Base-by-base conservation (phyloP, 257 asterid genomes). In the Hygrophila difformis region DNA sequence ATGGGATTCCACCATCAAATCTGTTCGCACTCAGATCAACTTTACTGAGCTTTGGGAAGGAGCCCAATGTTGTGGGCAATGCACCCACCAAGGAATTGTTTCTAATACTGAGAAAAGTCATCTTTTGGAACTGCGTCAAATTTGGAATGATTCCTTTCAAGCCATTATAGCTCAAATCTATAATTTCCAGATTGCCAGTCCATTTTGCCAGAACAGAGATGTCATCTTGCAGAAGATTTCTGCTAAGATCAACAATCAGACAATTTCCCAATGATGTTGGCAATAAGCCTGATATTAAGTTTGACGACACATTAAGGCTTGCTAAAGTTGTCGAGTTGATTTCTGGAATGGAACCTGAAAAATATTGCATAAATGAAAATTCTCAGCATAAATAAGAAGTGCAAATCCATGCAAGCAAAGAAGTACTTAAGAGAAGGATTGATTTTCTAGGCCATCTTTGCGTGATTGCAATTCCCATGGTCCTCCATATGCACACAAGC, bases 131-230 rank as follows among this genome's bases (percentile, higher is more conserved):
- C 43, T 57, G 79, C 13, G 84, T 62, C 46, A 61, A 20, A 63
- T 57, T 63, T 47, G 89, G 81, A 39, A 84, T 43, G 62, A 52
- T 57, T 39, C 95, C 95, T 13, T 60, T 70, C 63, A 84, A 69
- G 56, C 60, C 39, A 63, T 84, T 84, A 41, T 77, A 75, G 71
- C 89, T 75, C 76, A 84, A 59, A 61, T 84, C 95, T 31, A 84
- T 48, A 48, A 73, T 43, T 74, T 81, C 87, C 59, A 81, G 31
- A 56, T 64, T 60, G 40, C 51, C 39, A 41, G 66, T 81, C 95
- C 95, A 84, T 12, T 57, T 67, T 48, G 56, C 46, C 47, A 74
- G 58, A 22, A 55, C 72, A 41, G 72, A 47, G 13, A 81, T 52
- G 44, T 75, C 75, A 57, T 57, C 72, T 17, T 73, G 55, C 11